These are phyloP conservation scores for Hawksworthiomyces lignivorus DNA, from an alignment of 2,329 filamentous ascomycete genomes.

Conservation along the genomic window DNA sequence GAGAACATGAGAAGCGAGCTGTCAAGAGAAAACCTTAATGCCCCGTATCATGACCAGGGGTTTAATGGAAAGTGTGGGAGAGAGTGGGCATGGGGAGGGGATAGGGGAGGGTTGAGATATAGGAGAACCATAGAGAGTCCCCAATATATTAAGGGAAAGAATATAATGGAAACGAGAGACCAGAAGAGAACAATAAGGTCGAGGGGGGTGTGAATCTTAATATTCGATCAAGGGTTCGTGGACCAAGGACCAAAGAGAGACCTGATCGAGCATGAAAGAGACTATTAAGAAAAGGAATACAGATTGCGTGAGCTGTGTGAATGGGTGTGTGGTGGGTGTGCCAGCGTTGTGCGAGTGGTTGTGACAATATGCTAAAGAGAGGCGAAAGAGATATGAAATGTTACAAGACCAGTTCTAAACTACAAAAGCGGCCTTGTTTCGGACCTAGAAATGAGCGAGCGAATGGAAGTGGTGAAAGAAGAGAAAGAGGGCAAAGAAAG, in stretches of 20 bases:
- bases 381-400: too few species aligned
- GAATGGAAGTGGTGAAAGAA: constrained; percentile 4
- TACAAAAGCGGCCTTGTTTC: constrained; percentile 9
- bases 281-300: constrained; percentile 13
- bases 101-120: constrained; percentile 1
- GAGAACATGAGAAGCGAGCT: constrained; percentile 7
- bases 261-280: not conserved
- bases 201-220: constrained; percentile 8
- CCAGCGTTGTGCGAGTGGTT: too few species aligned
- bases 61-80: constrained; percentile 5
- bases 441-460: constrained; percentile 5
- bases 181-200: not conserved
- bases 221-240: constrained; percentile 1
- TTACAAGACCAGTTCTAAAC: too few species aligned
- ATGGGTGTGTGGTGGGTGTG: too few species aligned
- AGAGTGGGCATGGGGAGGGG: not conserved
- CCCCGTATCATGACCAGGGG: constrained; percentile 9
- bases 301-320: constrained; percentile 14
- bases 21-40: too few species aligned
- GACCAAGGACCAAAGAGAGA: constrained; percentile 7
- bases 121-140: too few species aligned
- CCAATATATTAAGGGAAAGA: not conserved
- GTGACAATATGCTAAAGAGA: too few species aligned
- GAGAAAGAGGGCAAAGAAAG: constrained; percentile 4
- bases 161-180: not conserved